These are phyloP conservation scores for Acanthamoeba culbertsoni DNA, from an alignment of 208 protist genomes.

Conservation along the genomic window DNA sequence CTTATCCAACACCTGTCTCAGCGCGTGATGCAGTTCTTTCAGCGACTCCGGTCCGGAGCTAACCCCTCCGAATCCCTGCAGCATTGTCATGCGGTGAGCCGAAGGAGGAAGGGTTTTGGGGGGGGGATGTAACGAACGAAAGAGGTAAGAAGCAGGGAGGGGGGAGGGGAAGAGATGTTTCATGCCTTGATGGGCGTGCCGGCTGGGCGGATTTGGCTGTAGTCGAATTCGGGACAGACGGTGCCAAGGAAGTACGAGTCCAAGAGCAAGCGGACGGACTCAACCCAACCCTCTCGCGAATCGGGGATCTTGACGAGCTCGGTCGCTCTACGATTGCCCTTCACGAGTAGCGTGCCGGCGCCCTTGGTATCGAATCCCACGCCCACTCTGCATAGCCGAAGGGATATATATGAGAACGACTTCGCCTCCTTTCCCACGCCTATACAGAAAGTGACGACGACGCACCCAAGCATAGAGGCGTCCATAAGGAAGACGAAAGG, in stretches of 20 bases:
- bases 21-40: slow-evolving; percentile 68
- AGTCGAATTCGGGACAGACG: slow-evolving; percentile 79
- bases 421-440: neutral
- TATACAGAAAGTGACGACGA: neutral
- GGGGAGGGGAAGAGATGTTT: neutral
- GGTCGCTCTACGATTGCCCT: slow-evolving; percentile 20
- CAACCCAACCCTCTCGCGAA: slow-evolving; percentile 81
- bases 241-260: slow-evolving; percentile 79
- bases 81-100: neutral
- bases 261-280: slow-evolving; percentile 77
- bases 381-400: slow-evolving; percentile 83
- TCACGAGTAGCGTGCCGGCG: slow-evolving; percentile 55
- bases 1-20: slow-evolving; percentile 60
- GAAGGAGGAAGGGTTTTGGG: neutral
- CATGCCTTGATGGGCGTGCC: slow-evolving; percentile 78
- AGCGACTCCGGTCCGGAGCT: slow-evolving; percentile 79
- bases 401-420: neutral
- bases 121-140: no score
- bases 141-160: no score
- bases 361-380: slow-evolving; percentile 87
- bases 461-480: slow-evolving; percentile 82
- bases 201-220: slow-evolving; percentile 74
- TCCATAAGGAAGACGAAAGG: slow-evolving; percentile 89
- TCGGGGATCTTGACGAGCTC: slow-evolving; percentile 68
- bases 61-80: slow-evolving; percentile 79